phyloP scores from a whole-genome alignment of 2,329 filamentous ascomycete species.

The Nigrograna mackinnonii region DNA sequence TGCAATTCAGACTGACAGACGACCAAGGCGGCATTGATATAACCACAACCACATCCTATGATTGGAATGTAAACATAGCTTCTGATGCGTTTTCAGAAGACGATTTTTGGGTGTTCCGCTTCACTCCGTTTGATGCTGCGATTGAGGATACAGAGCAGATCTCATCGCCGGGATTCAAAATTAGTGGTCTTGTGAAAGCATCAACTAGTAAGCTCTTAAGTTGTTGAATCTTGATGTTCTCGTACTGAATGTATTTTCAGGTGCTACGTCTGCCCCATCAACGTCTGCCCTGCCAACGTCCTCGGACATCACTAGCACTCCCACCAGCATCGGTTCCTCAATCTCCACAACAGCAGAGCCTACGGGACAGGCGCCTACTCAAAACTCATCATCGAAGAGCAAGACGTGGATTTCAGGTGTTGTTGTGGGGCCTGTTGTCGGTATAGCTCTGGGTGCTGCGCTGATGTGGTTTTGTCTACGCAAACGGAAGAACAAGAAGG shows the following conservation, averaged over 20 bases:
- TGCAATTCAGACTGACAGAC: slow-evolving; percentile 4
- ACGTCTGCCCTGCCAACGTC: neutral
- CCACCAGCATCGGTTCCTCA: slow-evolving; percentile 1
- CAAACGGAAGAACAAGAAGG: slow-evolving; percentile 19
- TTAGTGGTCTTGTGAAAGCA: slow-evolving; percentile 11
- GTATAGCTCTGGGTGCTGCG: slow-evolving; percentile 19
- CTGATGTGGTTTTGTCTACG: slow-evolving; percentile 19
- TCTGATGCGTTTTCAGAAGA: slow-evolving; percentile 12
- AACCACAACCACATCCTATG: slow-evolving; percentile 10
- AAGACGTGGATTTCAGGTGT: slow-evolving; percentile 34
- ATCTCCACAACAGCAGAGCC: slow-evolving; percentile 5
- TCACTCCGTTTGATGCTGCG: slow-evolving; percentile 10
- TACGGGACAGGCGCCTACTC: slow-evolving; percentile 2
- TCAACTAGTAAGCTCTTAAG: slow-evolving; percentile 13
- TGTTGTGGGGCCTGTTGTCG: slow-evolving; percentile 25
- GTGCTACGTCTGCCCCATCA: slow-evolving; percentile 2
- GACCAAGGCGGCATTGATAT: slow-evolving; percentile 14
- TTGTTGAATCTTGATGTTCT: neutral
- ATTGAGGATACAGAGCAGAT: slow-evolving; percentile 12
- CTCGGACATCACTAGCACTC: neutral
- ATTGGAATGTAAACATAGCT: slow-evolving; percentile 19
- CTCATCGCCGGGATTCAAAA: slow-evolving; percentile 16
- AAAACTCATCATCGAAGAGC: slow-evolving; percentile 10
- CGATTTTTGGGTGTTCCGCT: slow-evolving; percentile 16
- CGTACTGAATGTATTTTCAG: slow-evolving; percentile 8